Percentiles rank a stretch among this genome's conserved stretches.
Conservation (phyloP, 2,329 filamentous ascomycete species). For the Aspergillus oerlinghausenensis region DNA sequence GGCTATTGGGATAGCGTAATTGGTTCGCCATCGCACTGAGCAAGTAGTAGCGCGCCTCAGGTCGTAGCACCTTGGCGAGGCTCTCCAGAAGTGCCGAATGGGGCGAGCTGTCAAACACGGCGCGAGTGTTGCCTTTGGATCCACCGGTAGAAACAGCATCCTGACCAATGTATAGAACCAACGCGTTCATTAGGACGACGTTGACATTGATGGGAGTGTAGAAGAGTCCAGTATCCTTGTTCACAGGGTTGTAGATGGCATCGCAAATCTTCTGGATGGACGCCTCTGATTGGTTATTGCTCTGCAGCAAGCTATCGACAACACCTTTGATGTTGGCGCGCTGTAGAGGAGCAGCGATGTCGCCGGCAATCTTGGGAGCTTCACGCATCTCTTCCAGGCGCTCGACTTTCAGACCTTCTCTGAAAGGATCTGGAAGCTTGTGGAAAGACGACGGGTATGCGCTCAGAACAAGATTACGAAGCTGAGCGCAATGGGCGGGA, state of each 20-base stretch:
- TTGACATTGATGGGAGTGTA: slow-evolving; percentile 66
- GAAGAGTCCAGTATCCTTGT: slow-evolving; percentile 60
- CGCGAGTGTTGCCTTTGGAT: slow-evolving; percentile 51
- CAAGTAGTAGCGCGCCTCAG: slow-evolving; percentile 80
- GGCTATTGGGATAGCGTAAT: slow-evolving; percentile 79
- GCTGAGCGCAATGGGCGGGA: slow-evolving; percentile 76
- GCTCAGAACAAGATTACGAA: slow-evolving; percentile 82
- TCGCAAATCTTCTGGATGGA: slow-evolving; percentile 68
- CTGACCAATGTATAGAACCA: slow-evolving; percentile 78
- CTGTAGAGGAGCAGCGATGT: slow-evolving; percentile 50
- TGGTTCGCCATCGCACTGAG: slow-evolving; percentile 84
- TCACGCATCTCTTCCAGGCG: slow-evolving; percentile 69
- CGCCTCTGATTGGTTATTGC: slow-evolving; percentile 64
- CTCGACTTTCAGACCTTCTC: slow-evolving; percentile 70
- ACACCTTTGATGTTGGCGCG: slow-evolving; percentile 50
- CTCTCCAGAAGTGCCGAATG: slow-evolving; percentile 71
- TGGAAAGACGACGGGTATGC: slow-evolving; percentile 67
- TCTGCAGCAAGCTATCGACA: slow-evolving; percentile 50
- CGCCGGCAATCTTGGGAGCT: slow-evolving; percentile 60
- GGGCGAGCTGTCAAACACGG: slow-evolving; percentile 62
- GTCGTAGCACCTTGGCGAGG: slow-evolving; percentile 67
- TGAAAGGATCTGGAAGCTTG: slow-evolving; percentile 70
- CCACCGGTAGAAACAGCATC: slow-evolving; percentile 60
- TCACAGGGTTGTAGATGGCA: slow-evolving; percentile 59
- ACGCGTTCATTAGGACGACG: slow-evolving; percentile 67